Conservation (phyloP, 495 filamentous ascomycete genomes). For the Terfezia claveryi region DNA sequence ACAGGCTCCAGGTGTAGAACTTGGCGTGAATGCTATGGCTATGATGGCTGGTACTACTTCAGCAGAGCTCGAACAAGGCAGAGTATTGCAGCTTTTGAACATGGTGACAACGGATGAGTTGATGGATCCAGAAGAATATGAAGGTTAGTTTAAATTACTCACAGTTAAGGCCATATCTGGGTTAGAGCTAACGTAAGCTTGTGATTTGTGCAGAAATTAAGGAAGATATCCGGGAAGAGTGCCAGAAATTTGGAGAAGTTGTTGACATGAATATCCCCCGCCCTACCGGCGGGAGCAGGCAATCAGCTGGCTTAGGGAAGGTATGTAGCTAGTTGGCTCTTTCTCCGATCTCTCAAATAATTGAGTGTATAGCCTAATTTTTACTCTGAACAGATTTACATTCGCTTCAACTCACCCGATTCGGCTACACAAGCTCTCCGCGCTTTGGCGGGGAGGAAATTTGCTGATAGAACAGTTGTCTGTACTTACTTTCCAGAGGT, state of each 20-base stretch:
- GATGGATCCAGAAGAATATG: constrained; percentile 80
- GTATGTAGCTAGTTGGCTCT: constrained; percentile 2
- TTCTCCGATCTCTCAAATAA: background rate
- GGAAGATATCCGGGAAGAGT: constrained; percentile 81
- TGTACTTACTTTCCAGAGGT: constrained; percentile 89
- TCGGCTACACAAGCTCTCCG: constrained; percentile 64
- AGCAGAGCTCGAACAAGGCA: constrained; percentile 46
- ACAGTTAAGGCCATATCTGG: background rate
- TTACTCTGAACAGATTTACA: constrained; percentile 37
- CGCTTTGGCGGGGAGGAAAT: constrained; percentile 78
- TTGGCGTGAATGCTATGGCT: constrained; percentile 95
- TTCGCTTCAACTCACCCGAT: constrained; percentile 69
- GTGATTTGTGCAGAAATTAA: constrained; percentile 47
- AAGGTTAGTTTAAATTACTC: constrained; percentile 34
- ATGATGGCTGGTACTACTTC: constrained; percentile 91
- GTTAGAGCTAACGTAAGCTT: too few relatives aligned
- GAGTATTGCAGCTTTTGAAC: constrained; percentile 81
- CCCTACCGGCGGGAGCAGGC: constrained; percentile 56
- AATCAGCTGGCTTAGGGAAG: constrained; percentile 78
- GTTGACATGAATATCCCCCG: constrained; percentile 76
- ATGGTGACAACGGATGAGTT: constrained; percentile 96
- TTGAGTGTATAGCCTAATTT: background rate
- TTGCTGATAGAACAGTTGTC: constrained; percentile 86
- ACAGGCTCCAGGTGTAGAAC: constrained; percentile 72
- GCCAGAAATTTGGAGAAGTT: constrained; percentile 67